Conservation (phyloP, 1,284 basidiomycete genomes). For the Tylopilus orsonianus region DNA sequence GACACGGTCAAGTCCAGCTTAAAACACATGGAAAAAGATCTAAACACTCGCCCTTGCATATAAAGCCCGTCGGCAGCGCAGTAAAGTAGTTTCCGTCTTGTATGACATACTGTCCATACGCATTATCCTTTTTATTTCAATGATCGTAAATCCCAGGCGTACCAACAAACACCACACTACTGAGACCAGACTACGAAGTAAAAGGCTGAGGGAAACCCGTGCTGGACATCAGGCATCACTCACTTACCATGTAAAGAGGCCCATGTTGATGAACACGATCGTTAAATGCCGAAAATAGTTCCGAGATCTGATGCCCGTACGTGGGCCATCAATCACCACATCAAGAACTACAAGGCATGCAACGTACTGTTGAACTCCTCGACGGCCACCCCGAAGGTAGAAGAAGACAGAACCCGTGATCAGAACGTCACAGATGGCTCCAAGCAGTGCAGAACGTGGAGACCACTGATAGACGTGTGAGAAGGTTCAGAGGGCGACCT, state of each 20-base stretch:
- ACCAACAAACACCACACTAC: slow-evolving; percentile 16
- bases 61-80: neutral
- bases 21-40: neutral
- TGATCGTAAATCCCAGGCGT: neutral
- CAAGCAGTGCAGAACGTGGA: slow-evolving; percentile 12
- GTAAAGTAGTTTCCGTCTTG: neutral
- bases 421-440: slow-evolving; percentile 12
- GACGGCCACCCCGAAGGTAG: slow-evolving; percentile 16
- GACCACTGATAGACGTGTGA: slow-evolving; percentile 11
- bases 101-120: neutral
- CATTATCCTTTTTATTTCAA: neutral
- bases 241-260: slow-evolving; percentile 18
- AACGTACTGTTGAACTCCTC: slow-evolving; percentile 7
- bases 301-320: slow-evolving; percentile 1
- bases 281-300: slow-evolving; percentile 16
- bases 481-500: neutral
- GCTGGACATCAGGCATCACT: neutral
- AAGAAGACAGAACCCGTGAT: slow-evolving; percentile 23
- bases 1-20: neutral
- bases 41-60: slow-evolving; percentile 9
- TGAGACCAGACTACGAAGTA: slow-evolving; percentile 11
- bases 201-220: neutral
- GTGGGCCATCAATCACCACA: no score
- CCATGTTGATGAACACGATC: slow-evolving; percentile 21
- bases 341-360: no score